These are phyloP conservation scores for Phytopythium ostracodes DNA, from an alignment of 352 stramenopile genomes.

Conservation along the genomic window DNA sequence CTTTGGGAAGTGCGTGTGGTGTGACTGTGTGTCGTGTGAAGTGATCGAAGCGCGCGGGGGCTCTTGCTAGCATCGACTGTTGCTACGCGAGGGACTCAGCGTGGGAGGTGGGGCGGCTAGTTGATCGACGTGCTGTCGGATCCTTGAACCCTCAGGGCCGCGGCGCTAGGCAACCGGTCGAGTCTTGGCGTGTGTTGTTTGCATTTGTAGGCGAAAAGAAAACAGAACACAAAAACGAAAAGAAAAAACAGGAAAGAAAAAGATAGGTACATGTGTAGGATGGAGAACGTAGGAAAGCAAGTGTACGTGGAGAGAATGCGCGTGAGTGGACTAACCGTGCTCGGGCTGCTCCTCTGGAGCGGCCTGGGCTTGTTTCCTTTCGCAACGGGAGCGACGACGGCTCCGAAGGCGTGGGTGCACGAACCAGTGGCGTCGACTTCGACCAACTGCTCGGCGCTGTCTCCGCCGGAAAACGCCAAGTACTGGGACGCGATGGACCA, in stretches of 20 bases:
- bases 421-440: slow-evolving; percentile 8
- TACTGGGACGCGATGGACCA: slow-evolving; percentile 63
- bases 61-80: slow-evolving; percentile 6
- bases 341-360: slow-evolving; percentile 10
- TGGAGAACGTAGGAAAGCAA: slow-evolving; percentile 10
- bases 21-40: too few species aligned
- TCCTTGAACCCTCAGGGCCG: neutral
- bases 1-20: slow-evolving; percentile 1
- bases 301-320: slow-evolving; percentile 7
- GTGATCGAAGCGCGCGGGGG: neutral
- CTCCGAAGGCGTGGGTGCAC: slow-evolving; percentile 23
- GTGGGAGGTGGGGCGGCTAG: neutral
- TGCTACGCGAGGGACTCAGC: slow-evolving; percentile 1
- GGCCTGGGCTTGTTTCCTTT: slow-evolving; percentile 17
- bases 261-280: slow-evolving; percentile 8
- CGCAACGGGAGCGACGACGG: slow-evolving; percentile 16
- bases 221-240: slow-evolving; percentile 12
- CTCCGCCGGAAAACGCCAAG: slow-evolving; percentile 34
- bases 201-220: slow-evolving; percentile 5
- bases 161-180: neutral
- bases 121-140: slow-evolving; percentile 1
- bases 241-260: slow-evolving; percentile 13
- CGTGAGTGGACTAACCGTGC: slow-evolving; percentile 9
- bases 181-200: too few species aligned
- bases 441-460: slow-evolving; percentile 51